phyloP scores from a whole-genome alignment of 2,329 filamentous ascomycete genomes.

The Plectosphaerella cucumerina region DNA sequence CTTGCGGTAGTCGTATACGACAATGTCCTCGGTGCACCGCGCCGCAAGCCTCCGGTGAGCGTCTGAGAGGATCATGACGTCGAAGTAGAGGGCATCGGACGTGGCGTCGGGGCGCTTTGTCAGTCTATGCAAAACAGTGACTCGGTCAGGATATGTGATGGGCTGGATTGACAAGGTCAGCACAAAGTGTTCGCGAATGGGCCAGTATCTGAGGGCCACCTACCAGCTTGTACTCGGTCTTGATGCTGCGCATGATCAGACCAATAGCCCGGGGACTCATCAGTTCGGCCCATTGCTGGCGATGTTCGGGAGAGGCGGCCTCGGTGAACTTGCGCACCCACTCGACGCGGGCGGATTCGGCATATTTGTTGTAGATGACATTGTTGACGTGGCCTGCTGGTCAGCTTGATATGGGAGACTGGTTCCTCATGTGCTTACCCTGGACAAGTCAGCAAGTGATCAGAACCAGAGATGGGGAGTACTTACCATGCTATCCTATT shows the following conservation, averaged over 20 bases:
- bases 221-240: constrained; percentile 84
- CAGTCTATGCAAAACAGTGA: constrained; percentile 82
- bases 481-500: constrained; percentile 51
- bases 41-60: constrained; percentile 68
- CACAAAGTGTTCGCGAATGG: background rate
- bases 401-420: constrained; percentile 4
- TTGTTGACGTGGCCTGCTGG: constrained; percentile 73
- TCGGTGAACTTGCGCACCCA: constrained; percentile 69
- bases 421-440: background rate
- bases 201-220: constrained; percentile 23
- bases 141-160: constrained; percentile 75
- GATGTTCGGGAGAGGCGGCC: constrained; percentile 56
- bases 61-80: constrained; percentile 70
- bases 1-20: constrained; percentile 62
- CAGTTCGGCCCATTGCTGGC: constrained; percentile 62
- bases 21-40: constrained; percentile 71
- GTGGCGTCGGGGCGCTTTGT: constrained; percentile 39
- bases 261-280: constrained; percentile 64
- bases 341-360: constrained; percentile 75
- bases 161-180: constrained; percentile 49
- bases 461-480: background rate
- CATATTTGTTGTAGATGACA: constrained; percentile 76
- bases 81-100: constrained; percentile 49
- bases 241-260: constrained; percentile 75
- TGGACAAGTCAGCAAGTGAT: constrained; percentile 5